Evolutionary conservation across 2,329 filamentous ascomycete genomes (phyloP).

Genomic region (Sclerotinia minor): DNA sequence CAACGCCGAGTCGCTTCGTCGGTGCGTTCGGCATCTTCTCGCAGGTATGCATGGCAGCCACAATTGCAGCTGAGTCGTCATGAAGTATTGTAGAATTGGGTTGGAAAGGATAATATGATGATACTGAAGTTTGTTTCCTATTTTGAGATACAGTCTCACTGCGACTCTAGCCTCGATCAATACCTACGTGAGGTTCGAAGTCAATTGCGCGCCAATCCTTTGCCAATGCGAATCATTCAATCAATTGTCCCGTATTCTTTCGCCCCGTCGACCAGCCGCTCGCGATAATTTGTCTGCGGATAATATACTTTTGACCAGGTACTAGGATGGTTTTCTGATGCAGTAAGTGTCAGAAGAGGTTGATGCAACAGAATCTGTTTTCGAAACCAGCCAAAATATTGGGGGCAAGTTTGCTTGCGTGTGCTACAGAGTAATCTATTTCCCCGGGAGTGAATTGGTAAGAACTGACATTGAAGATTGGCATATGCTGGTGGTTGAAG

Average conservation of each 20-base stretch:
- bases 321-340: conserved; percentile 1
- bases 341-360: conserved; percentile 1
- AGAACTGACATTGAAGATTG: conserved; percentile 7
- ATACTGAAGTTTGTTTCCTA: background rate
- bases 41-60: conserved; percentile 36
- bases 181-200: background rate
- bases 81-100: conserved; percentile 22
- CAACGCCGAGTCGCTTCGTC: conserved; percentile 37
- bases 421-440: conserved; percentile 5
- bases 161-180: background rate
- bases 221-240: conserved; percentile 7
- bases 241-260: background rate
- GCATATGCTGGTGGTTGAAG: background rate
- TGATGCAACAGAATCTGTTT: background rate
- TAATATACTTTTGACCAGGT: conserved; percentile 2
- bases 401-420: conserved; percentile 9
- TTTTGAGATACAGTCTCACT: background rate
- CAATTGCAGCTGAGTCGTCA: conserved; percentile 28
- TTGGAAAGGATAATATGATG: conserved; percentile 4
- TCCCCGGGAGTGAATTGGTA: background rate
- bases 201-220: background rate
- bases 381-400: conserved; percentile 1
- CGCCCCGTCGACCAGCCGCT: background rate
- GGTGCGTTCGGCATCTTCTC: conserved; percentile 35
- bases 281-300: conserved; percentile 4